Evolutionary conservation across 2,329 filamentous ascomycete species (phyloP), one percentile per base, ranked within the genome.

Genomic region (Zelopaecilomyces penicillatus): DNA sequence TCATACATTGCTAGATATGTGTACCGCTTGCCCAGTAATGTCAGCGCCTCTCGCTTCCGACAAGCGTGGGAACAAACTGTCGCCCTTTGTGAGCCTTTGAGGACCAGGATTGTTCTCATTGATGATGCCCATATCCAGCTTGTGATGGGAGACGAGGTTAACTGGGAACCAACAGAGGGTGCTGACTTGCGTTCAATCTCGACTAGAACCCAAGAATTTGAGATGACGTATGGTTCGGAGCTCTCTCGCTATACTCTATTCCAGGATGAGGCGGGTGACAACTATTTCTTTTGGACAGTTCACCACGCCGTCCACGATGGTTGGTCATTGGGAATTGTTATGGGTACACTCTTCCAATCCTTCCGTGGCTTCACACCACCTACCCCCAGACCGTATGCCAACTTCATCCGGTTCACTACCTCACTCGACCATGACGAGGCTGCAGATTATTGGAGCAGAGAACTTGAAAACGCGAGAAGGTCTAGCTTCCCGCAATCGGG

Each of bases 301-400:
- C 57, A 61, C 19, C 59, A 62, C 37, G 50, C 57, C 2, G 26
- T 60, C 3, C 59, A 58, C 27, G 60, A 62, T 41, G 58, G 59
- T 6, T 59, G 55, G 52, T 53, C 55, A 1, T 30, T 57, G 35
- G 38, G 27, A 6, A 38, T 54, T 1, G 44, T 57, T 5, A 26
- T 54, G 7, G 43, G 55, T 4, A 39, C 39, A 2, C 38, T 57
- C 1, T 7, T 41, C 3, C 26, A 38, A n/a, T 42, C 41, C 2
- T 56, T 53, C 27, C 11, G 38, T 2, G 44, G 36, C 1, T 5
- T 32, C 28, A 4, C 6, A 11, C 11, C 43, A 3, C 12, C 33
- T 2, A 26, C 30, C 5, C 30, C 39, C 5, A 37, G 36, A n/a
- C 45, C 42, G 2, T 47, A 44, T 3, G 39, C 44, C 1, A 26